Evolutionary conservation across 75 land plant species (phyloP).

Genomic region (Sequoia sempervirens): DNA sequence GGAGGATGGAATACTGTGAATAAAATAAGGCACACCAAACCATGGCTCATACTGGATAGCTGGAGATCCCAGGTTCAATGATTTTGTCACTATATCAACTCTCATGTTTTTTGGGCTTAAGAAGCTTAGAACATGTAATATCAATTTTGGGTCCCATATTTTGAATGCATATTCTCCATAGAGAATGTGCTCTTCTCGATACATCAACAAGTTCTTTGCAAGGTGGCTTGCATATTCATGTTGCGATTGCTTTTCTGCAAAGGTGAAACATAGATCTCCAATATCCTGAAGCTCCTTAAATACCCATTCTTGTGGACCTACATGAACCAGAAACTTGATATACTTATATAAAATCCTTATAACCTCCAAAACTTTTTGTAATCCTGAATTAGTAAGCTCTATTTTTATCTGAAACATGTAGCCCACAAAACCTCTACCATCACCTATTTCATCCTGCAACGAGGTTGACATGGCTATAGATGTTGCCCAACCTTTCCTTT

Average conservation of each 20-base stretch:
- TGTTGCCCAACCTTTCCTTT: slow-evolving; percentile 82
- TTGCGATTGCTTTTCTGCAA: slow-evolving; percentile 87
- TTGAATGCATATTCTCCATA: slow-evolving; percentile 92
- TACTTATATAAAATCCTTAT: slow-evolving; percentile 74
- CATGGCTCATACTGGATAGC: slow-evolving; percentile 82
- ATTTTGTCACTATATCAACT: slow-evolving; percentile 72
- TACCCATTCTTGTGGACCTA: slow-evolving; percentile 85
- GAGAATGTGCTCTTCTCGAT: slow-evolving; percentile 70
- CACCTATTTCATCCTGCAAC: slow-evolving; percentile 72
- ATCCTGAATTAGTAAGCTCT: slow-evolving; percentile 74
- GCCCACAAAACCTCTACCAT: slow-evolving; percentile 77
- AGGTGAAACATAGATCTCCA: slow-evolving; percentile 80
- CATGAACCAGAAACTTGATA: slow-evolving; percentile 61
- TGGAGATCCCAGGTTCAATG: slow-evolving; percentile 32
- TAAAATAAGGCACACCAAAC: slow-evolving; percentile 74
- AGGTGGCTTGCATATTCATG: slow-evolving; percentile 83
- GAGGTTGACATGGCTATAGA: slow-evolving; percentile 38
- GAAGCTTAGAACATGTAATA: slow-evolving; percentile 47
- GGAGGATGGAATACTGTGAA: slow-evolving; percentile 47
- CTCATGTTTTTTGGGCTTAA: slow-evolving; percentile 86
- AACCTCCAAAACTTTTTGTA: slow-evolving; percentile 66
- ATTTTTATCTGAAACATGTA: slow-evolving; percentile 77
- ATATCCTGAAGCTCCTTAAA: slow-evolving; percentile 86
- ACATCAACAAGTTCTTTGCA: slow-evolving; percentile 72
- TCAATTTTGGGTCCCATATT: slow-evolving; percentile 69